phyloP scores from a whole-genome alignment of 305 asterid species.

The Fraxinus angustifolia region DNA sequence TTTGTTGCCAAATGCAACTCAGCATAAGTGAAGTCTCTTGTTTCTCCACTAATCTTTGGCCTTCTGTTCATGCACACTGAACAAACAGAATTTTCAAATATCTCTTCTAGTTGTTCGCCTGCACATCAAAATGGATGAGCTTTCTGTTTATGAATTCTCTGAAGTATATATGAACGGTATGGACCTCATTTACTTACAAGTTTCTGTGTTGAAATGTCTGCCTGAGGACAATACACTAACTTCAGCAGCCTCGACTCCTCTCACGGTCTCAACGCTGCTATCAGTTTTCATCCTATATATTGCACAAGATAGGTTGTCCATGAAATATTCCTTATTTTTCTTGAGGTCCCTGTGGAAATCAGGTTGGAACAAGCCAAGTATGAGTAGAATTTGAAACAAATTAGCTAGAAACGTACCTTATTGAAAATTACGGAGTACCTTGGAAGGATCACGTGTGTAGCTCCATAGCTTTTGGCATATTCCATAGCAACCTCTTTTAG shows the following conservation, averaged over 20 bases:
- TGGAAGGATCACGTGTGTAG: constrained; percentile 35
- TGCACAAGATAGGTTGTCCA: constrained; percentile 44
- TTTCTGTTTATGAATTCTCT: neutral
- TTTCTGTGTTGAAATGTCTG: constrained; percentile 4
- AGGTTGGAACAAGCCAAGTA: constrained; percentile 15
- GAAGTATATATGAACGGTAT: neutral
- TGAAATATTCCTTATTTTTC: constrained; percentile 37
- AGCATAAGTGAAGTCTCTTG: constrained; percentile 37
- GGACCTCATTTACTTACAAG: constrained; percentile 27
- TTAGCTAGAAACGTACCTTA: neutral
- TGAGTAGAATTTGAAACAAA: neutral
- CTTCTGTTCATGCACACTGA: constrained; percentile 31
- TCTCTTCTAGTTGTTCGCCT: constrained; percentile 24
- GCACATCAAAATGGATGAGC: neutral
- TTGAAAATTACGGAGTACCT: neutral
- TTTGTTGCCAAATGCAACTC: constrained; percentile 47
- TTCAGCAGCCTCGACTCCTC: constrained; percentile 29
- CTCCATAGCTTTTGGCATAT: constrained; percentile 31
- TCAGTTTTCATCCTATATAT: constrained; percentile 37
- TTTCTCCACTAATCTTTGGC: constrained; percentile 21
- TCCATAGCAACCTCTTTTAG: constrained; percentile 41
- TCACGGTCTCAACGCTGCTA: constrained; percentile 28
- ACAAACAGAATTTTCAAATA: constrained; percentile 26
- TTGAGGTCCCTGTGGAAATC: constrained; percentile 35
- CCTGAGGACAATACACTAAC: neutral